Evolutionary conservation across 108 stramenopile genomes (phyloP).

Genomic region (Cyclostephanos tholiformis): DNA sequence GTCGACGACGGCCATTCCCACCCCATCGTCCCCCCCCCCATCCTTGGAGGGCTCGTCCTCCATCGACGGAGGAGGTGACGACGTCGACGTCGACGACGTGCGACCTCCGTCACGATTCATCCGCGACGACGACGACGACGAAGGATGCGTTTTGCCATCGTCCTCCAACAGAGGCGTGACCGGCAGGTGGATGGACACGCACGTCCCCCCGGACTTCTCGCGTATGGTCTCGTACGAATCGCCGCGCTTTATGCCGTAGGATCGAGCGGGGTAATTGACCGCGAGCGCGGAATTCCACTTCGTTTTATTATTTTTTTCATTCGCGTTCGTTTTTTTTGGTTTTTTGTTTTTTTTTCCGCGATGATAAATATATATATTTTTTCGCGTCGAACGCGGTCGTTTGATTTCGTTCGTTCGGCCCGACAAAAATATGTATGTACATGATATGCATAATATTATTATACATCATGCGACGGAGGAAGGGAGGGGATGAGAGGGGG

Average conservation of each 20-base stretch:
- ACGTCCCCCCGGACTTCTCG: constrained; percentile 40
- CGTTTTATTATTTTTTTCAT: too few relatives aligned
- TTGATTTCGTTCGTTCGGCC: too few relatives aligned
- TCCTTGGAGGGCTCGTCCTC: constrained; percentile 2
- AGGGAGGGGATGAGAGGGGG: background rate
- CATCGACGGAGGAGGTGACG: background rate
- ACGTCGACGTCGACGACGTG: background rate
- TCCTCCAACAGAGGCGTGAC: constrained; percentile 45
- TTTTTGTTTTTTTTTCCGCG: too few relatives aligned
- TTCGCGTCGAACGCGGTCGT: too few relatives aligned
- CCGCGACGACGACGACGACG: background rate
- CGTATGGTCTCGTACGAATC: constrained; percentile 73
- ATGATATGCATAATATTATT: too few relatives aligned
- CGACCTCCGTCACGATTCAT: too few relatives aligned
- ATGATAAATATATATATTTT: background rate
- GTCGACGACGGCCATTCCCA: background rate
- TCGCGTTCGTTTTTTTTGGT: too few relatives aligned
- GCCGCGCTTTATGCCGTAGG: constrained; percentile 72
- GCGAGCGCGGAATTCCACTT: constrained; percentile 83
- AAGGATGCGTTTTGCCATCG: background rate
- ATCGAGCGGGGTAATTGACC: constrained; percentile 80
- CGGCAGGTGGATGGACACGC: constrained; percentile 59
- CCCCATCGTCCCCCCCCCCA: constrained; percentile 4
- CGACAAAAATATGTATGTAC: too few relatives aligned
- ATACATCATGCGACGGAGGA: too few relatives aligned